A percentile compares a stretch with the other conserved stretches of the same genome.
Evolutionary conservation across 2,329 filamentous ascomycete genomes (phyloP).

Genomic region (Phialemonium atrogriseum): DNA sequence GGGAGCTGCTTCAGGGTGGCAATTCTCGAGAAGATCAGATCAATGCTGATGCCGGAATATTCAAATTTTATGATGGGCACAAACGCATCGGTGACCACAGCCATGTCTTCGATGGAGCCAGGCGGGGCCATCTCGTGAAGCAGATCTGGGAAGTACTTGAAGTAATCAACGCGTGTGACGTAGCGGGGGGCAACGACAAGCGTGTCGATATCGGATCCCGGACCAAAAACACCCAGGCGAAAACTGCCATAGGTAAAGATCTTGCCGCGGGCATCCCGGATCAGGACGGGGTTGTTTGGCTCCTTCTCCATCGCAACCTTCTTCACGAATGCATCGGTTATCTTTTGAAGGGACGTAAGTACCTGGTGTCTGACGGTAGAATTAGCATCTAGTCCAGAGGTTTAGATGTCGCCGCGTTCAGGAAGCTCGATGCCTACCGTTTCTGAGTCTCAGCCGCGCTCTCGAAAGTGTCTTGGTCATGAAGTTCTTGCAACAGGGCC

Average conservation of each 20-base stretch:
- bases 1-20: constrained; percentile 63
- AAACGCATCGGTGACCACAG: constrained; percentile 80
- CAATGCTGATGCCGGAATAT: constrained; percentile 84
- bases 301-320: constrained; percentile 68
- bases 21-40: constrained; percentile 81
- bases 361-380: constrained; percentile 53
- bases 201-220: constrained; percentile 96
- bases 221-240: constrained; percentile 85
- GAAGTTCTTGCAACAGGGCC: constrained; percentile 73
- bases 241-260: constrained; percentile 97
- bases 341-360: constrained; percentile 66
- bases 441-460: constrained; percentile 72
- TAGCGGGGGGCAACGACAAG: constrained; percentile 88
- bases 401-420: too few relatives aligned
- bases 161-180: constrained; percentile 84
- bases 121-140: constrained; percentile 67
- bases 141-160: constrained; percentile 75
- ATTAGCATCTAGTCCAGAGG: too few relatives aligned
- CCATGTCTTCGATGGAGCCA: constrained; percentile 76
- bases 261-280: constrained; percentile 81
- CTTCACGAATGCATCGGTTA: constrained; percentile 81
- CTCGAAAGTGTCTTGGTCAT: constrained; percentile 88
- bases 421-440: constrained; percentile 46
- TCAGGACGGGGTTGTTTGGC: constrained; percentile 62
- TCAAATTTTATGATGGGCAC: constrained; percentile 98